phyloP scores from a whole-genome alignment of 2,329 filamentous ascomycete species.

The Remersonia thermophila region DNA sequence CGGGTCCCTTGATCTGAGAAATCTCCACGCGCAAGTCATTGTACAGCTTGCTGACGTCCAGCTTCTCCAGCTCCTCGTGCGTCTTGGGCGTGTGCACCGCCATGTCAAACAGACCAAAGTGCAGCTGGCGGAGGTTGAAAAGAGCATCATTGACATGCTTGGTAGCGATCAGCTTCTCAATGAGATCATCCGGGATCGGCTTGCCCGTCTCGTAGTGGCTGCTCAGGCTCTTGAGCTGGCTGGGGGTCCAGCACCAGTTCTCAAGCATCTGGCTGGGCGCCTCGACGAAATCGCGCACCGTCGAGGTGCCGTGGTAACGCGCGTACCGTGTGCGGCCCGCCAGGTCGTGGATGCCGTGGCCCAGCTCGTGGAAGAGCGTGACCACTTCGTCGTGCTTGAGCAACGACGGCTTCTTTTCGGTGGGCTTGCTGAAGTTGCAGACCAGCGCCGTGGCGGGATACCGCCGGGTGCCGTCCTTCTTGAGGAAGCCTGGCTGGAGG shows the following conservation, averaged over 20 bases:
- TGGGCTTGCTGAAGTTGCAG: constrained; percentile 78
- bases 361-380: constrained; percentile 69
- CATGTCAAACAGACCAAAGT: constrained; percentile 80
- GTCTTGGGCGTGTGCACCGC: constrained; percentile 57
- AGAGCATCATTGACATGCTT: constrained; percentile 73
- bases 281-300: constrained; percentile 58
- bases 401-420: constrained; percentile 60
- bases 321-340: constrained; percentile 50
- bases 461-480: constrained; percentile 53
- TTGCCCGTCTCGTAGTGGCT: constrained; percentile 61
- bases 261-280: constrained; percentile 63
- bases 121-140: constrained; percentile 65
- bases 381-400: constrained; percentile 76
- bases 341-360: constrained; percentile 59
- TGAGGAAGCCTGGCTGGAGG: constrained; percentile 58
- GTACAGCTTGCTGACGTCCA: constrained; percentile 56
- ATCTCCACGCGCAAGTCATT: constrained; percentile 63
- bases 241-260: constrained; percentile 63
- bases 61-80: constrained; percentile 54
- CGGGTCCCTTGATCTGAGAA: constrained; percentile 60
- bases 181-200: constrained; percentile 61
- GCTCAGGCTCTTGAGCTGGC: constrained; percentile 53
- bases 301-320: constrained; percentile 55
- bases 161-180: constrained; percentile 60
- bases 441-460: constrained; percentile 72